Percentiles rank a stretch among this genome's conserved stretches.
phyloP scores from a whole-genome alignment of 306 rosid species.

The Leucaena leucocephala region DNA sequence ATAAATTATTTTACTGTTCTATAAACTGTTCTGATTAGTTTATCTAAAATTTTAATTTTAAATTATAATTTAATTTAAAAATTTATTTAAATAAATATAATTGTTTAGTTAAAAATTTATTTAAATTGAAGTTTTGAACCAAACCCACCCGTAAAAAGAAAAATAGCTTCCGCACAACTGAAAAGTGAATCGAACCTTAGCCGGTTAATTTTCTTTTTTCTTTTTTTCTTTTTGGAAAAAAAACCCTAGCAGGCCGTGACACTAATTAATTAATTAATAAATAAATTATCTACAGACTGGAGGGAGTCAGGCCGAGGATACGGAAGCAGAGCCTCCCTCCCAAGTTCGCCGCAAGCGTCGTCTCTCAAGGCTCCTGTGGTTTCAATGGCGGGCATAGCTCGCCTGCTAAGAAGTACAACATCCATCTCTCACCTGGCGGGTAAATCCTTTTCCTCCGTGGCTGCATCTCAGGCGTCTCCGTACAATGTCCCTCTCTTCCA shows the following conservation, averaged over 20 bases:
- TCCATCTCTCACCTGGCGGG: constrained; percentile 33
- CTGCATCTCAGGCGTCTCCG: constrained; percentile 43
- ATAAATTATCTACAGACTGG: not conserved
- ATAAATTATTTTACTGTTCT: too few species aligned
- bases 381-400: constrained; percentile 83
- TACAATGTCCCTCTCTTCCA: constrained; percentile 33
- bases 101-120: too few species aligned
- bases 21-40: too few species aligned
- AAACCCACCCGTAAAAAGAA: too few species aligned
- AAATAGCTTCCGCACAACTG: too few species aligned
- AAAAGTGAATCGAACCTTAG: not conserved
- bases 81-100: too few species aligned
- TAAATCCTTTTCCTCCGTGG: constrained; percentile 46
- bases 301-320: not conserved
- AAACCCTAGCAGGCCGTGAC: not conserved
- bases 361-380: not conserved
- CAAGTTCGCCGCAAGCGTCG: not conserved
- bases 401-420: constrained; percentile 52
- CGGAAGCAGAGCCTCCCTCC: not conserved
- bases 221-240: not conserved
- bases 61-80: too few species aligned
- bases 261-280: not conserved
- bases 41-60: too few species aligned
- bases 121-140: too few species aligned
- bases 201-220: not conserved